phyloP scores from a whole-genome alignment of 1,284 basidiomycete genomes.

The Ustilago tritici region DNA sequence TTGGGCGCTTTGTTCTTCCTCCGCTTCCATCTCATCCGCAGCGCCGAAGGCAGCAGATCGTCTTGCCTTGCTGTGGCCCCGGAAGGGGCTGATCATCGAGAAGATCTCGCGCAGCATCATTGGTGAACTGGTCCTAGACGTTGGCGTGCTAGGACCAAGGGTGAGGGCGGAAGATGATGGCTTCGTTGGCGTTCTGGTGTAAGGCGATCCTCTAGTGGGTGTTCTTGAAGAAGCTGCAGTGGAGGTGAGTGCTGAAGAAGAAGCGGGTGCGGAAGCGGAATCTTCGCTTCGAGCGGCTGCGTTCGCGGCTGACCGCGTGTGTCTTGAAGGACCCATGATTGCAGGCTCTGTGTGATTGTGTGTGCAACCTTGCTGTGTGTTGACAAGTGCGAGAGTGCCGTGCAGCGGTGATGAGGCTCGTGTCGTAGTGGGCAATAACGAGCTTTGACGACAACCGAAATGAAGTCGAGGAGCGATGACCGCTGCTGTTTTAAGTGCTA shows the following conservation, averaged over 20 bases:
- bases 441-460: conserved; percentile 19
- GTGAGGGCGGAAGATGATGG: conserved; percentile 17
- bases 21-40: conserved; percentile 18
- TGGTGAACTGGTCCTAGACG: conserved; percentile 41
- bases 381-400: not conserved
- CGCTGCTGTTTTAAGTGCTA: conserved; percentile 14
- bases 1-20: conserved; percentile 8
- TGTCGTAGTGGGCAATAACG: conserved; percentile 14
- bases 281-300: conserved; percentile 19
- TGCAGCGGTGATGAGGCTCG: conserved; percentile 6
- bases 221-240: conserved; percentile 23
- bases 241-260: conserved; percentile 18
- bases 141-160: conserved; percentile 35
- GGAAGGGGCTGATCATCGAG: conserved; percentile 52
- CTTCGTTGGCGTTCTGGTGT: conserved; percentile 43
- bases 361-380: conserved; percentile 3
- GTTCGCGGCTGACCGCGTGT: conserved; percentile 25
- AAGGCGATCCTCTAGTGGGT: conserved; percentile 38
- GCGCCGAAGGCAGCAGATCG: conserved; percentile 50
- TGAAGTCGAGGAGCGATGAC: conserved; percentile 23
- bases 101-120: conserved; percentile 52
- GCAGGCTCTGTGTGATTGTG: not conserved
- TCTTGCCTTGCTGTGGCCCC: conserved; percentile 31
- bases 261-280: conserved; percentile 12
- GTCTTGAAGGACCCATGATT: conserved; percentile 44